Conservation (phyloP, 805 yeast genomes). For the Kazachstania viticola region DNA sequence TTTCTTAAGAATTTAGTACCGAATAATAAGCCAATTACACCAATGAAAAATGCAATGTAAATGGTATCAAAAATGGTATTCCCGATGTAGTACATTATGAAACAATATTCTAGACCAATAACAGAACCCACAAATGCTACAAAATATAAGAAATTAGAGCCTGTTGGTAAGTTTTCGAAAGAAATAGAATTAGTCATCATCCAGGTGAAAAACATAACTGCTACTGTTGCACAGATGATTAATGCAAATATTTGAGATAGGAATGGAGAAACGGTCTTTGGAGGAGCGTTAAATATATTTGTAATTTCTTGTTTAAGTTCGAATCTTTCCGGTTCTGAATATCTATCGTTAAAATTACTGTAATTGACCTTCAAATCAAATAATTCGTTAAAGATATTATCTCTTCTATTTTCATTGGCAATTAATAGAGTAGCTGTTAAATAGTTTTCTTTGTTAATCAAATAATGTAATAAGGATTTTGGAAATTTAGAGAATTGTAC, state of each 20-base stretch:
- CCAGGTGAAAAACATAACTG: constrained; percentile 38
- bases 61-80: constrained; percentile 24
- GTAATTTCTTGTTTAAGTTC: constrained; percentile 49
- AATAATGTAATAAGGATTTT: constrained; percentile 12
- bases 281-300: constrained; percentile 48
- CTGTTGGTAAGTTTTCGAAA: constrained; percentile 19
- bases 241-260: constrained; percentile 43
- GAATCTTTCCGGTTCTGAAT: constrained; percentile 18
- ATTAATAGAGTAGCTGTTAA: constrained; percentile 15
- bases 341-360: constrained; percentile 3
- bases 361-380: constrained; percentile 11
- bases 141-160: constrained; percentile 13
- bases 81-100: constrained; percentile 23
- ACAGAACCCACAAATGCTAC: constrained; percentile 17
- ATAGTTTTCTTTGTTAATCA: constrained; percentile 8
- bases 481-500: constrained; percentile 11
- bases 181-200: constrained; percentile 17
- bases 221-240: constrained; percentile 31
- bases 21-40: constrained; percentile 42
- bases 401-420: constrained; percentile 6
- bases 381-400: constrained; percentile 11
- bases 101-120: constrained; percentile 22
- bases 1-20: constrained; percentile 59
- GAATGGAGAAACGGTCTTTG: constrained; percentile 38
- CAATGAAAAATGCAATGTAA: constrained; percentile 28